Percentiles rank a stretch among this genome's conserved stretches.
Evolutionary conservation across 495 filamentous ascomycete species (phyloP).

Genomic region (Lindgomyces ingoldianus): DNA sequence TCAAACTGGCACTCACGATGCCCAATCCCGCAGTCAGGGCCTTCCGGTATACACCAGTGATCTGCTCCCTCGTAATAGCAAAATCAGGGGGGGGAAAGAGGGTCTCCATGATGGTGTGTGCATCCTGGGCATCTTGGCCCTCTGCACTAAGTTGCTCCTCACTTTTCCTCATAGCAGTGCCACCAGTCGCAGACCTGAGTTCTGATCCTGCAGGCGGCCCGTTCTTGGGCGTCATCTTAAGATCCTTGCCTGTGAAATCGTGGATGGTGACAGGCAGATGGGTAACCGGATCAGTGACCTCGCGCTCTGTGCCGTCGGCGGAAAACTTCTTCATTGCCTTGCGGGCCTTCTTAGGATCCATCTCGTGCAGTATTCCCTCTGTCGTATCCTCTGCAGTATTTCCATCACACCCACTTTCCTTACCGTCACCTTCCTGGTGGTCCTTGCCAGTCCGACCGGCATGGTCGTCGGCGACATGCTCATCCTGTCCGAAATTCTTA

Average conservation of each 20-base stretch:
- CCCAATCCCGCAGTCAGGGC: slow-evolving; percentile 51
- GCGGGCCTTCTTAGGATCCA: slow-evolving; percentile 58
- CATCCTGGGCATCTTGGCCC: slow-evolving; percentile 50
- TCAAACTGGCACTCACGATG: slow-evolving; percentile 35
- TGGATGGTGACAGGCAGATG: slow-evolving; percentile 66
- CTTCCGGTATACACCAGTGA: slow-evolving; percentile 51
- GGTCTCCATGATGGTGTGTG: slow-evolving; percentile 54
- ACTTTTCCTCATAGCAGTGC: slow-evolving; percentile 51
- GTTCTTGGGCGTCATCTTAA: slow-evolving; percentile 59
- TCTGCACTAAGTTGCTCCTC: slow-evolving; percentile 51
- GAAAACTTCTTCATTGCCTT: slow-evolving; percentile 56
- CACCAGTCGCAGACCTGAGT: slow-evolving; percentile 50
- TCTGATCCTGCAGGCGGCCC: slow-evolving; percentile 50
- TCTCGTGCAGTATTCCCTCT: slow-evolving; percentile 48
- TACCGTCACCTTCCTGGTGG: background rate
- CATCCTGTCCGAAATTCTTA: slow-evolving; percentile 34
- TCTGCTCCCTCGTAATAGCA: slow-evolving; percentile 50
- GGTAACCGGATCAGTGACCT: slow-evolving; percentile 73
- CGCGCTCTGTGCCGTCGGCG: slow-evolving; percentile 54
- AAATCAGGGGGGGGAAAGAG: slow-evolving; percentile 67
- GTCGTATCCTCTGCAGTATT: slow-evolving; percentile 55
- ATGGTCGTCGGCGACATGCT: slow-evolving; percentile 39
- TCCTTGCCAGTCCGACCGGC: slow-evolving; percentile 43
- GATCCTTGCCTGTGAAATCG: slow-evolving; percentile 62
- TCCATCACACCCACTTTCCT: slow-evolving; percentile 41